Percentiles rank a stretch among this genome's conserved stretches.
Evolutionary conservation across 306 rosid species (phyloP).

Genomic region (Fagus crenata): DNA sequence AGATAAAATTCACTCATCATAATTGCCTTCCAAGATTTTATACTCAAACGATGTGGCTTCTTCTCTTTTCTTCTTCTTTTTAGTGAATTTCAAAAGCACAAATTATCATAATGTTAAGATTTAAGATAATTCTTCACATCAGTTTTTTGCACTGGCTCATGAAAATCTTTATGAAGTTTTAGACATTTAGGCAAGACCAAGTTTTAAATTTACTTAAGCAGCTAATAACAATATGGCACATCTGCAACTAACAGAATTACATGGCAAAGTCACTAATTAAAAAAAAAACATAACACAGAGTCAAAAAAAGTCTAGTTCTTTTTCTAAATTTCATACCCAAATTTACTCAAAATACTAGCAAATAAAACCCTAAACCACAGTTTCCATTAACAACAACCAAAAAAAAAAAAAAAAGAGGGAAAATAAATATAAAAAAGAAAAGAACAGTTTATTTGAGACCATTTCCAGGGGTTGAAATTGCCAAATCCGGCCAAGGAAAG

Average conservation of each 20-base stretch:
- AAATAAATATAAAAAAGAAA: neutral
- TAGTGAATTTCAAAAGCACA: too few species aligned
- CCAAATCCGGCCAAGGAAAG: slow-evolving; percentile 89
- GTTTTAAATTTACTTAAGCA: neutral
- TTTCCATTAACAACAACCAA: neutral
- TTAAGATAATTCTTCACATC: neutral
- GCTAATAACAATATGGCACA: neutral
- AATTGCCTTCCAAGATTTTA: too few species aligned
- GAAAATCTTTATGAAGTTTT: neutral
- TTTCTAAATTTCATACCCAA: slow-evolving; percentile 24
- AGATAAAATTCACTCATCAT: too few species aligned
- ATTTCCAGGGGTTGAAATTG: slow-evolving; percentile 82
- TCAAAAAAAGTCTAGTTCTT: slow-evolving; percentile 27
- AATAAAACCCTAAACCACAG: slow-evolving; percentile 20
- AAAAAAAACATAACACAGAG: neutral
- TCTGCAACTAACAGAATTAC: slow-evolving; percentile 20
- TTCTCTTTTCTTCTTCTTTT: too few species aligned
- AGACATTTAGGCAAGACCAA: neutral
- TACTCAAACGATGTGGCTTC: too few species aligned
- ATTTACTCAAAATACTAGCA: slow-evolving; percentile 34
- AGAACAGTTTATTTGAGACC: slow-evolving; percentile 57
- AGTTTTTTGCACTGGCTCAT: neutral
- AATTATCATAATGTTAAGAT: too few species aligned
- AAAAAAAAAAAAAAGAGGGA: slow-evolving; percentile 4
- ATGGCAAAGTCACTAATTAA: slow-evolving; percentile 18